Evolutionary conservation across 2,329 filamentous ascomycete genomes (phyloP), one percentile per base, ranked within the genome.

Genomic region (Pseudocercospora musae): DNA sequence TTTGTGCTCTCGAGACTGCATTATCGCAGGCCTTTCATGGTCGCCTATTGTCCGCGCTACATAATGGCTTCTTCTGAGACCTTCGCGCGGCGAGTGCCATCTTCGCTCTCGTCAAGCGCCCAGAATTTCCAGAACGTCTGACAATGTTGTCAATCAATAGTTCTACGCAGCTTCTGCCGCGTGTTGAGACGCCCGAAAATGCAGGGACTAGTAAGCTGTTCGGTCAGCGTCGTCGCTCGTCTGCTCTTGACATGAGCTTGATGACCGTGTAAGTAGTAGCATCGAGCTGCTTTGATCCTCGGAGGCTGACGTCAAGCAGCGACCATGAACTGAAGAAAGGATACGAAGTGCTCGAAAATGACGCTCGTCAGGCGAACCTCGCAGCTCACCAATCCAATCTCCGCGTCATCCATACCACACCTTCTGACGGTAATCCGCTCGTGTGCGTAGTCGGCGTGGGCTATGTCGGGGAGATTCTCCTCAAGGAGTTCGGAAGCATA

Each of bases 391-490:
- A 56, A 27, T 18, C 53, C 29, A 61, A 61, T 31, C 44, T 53
- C 0, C 48, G 49, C 42, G 60, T 55, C 13, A 54, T 58, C 31
- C 54, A 58, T 15, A 48, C 46, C 27, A 44, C 56, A 13, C 37
- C 54, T 42, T 58, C 60, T 6, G 60, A 62, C 11, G 46, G 48
- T 3, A 37, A 53, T 10, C 60, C 60, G 13, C 46, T 42, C 37
- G 59, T 68, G 9, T 68, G 66, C 49, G 60, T 68, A 8, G 62
- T 68, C 20, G 66, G 66, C 20, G 66, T 68, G 13, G 66, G 66
- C 21, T 66, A 65, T 59, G 66, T 68, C 6, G 66, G 66, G 25
- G 66, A 68, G 56, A 61, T 64, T 21, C 62, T 68, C 18, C 60
- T 68, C 49, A 64, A 59, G 11, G 65, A 66, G 48, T 68, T 68